Percentiles rank a stretch among this genome's conserved stretches.
Evolutionary conservation across 2,329 filamentous ascomycete species (phyloP).

Genomic region (Geosmithia flava): DNA sequence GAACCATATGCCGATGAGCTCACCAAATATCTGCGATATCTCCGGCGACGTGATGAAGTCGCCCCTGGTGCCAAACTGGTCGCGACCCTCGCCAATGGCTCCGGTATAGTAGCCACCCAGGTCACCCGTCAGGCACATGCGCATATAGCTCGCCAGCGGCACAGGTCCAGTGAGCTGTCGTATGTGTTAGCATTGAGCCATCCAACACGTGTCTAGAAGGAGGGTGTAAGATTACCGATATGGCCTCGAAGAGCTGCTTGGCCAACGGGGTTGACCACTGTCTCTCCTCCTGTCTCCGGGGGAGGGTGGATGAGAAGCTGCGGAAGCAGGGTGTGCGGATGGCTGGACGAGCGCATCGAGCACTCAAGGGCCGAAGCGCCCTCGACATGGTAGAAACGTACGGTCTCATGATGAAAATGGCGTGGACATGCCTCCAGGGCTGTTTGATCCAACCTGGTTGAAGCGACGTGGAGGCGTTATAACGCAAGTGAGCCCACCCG

Average conservation of each 20-base stretch:
- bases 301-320: constrained; percentile 12
- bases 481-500: neutral
- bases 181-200: neutral
- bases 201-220: neutral
- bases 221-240: constrained; percentile 46
- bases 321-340: constrained; percentile 5
- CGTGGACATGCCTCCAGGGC: constrained; percentile 1
- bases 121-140: constrained; percentile 90
- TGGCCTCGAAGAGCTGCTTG: constrained; percentile 75
- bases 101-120: constrained; percentile 89
- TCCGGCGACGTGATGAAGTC: constrained; percentile 97
- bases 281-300: constrained; percentile 24
- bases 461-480: neutral
- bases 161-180: constrained; percentile 69
- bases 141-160: constrained; percentile 91
- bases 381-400: constrained; percentile 1
- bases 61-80: constrained; percentile 85
- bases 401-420: neutral
- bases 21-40: constrained; percentile 94
- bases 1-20: constrained; percentile 88
- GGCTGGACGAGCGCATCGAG: neutral
- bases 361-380: constrained; percentile 1
- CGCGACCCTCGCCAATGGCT: constrained; percentile 51
- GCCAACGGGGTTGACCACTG: constrained; percentile 90
- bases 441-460: neutral